phyloP scores from a whole-genome alignment of 139 green algal species.

The Mesotaenium endlicherianum region DNA sequence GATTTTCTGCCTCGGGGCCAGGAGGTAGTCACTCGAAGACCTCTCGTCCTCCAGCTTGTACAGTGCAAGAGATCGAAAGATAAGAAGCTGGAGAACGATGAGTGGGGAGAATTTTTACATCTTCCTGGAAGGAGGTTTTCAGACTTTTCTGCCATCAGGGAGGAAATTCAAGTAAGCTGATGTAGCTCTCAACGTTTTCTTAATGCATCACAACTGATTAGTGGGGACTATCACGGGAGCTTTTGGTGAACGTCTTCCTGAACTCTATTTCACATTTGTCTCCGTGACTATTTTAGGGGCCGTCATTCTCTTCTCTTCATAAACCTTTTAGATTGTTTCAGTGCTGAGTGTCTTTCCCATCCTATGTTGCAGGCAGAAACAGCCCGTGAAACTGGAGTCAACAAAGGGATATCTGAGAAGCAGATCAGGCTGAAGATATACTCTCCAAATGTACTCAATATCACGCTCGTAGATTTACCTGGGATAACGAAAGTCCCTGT shows the following conservation, averaged over 20 bases:
- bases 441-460: slow-evolving; percentile 88
- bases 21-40: slow-evolving; percentile 80
- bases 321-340: no score
- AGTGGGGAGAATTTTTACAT: slow-evolving; percentile 98
- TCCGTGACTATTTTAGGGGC: no score
- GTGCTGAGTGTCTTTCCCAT: neutral
- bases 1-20: slow-evolving; percentile 82
- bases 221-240: no score
- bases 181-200: neutral
- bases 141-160: slow-evolving; percentile 84
- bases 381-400: slow-evolving; percentile 74
- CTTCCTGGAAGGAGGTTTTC: slow-evolving; percentile 71
- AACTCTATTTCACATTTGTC: no score
- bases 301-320: no score
- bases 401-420: slow-evolving; percentile 92
- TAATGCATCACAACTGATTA: no score
- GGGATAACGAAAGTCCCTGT: slow-evolving; percentile 90
- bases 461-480: slow-evolving; percentile 97
- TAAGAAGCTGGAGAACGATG: neutral
- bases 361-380: slow-evolving; percentile 84
- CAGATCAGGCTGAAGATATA: slow-evolving; percentile 93
- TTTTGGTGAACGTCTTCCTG: no score
- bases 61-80: slow-evolving; percentile 53
- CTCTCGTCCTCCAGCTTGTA: slow-evolving; percentile 85
- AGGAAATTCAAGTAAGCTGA: slow-evolving; percentile 76